Evolutionary conservation across 768 basidiomycete species (phyloP).

Genomic region (Dacryopinax primogenitus): DNA sequence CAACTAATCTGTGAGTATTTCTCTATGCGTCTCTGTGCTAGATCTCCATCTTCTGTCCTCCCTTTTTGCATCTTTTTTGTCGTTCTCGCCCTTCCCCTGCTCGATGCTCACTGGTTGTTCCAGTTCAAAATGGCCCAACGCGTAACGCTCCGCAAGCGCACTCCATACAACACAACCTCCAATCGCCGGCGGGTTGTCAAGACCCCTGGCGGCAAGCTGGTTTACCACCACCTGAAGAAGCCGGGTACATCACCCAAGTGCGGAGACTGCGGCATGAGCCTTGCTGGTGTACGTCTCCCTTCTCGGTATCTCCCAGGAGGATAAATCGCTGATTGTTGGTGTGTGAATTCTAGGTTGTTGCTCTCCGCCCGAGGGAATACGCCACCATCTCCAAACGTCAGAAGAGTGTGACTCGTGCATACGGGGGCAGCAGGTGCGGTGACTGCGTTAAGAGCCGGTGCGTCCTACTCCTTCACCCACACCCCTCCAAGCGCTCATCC

Average conservation of each 20-base stretch:
- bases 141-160: slow-evolving; percentile 97
- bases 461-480: slow-evolving; percentile 23
- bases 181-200: slow-evolving; percentile 91
- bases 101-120: too few species aligned
- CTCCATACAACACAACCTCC: slow-evolving; percentile 95
- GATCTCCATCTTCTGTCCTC: not conserved
- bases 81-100: not conserved
- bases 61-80: not conserved
- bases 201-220: slow-evolving; percentile 96
- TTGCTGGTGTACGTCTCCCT: slow-evolving; percentile 68
- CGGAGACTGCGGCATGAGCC: slow-evolving; percentile 91
- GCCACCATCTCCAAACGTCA: slow-evolving; percentile 92
- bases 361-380: slow-evolving; percentile 91
- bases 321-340: not conserved
- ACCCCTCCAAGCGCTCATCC: slow-evolving; percentile 3
- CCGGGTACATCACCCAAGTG: slow-evolving; percentile 83
- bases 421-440: slow-evolving; percentile 95
- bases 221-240: slow-evolving; percentile 98
- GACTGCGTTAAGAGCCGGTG: slow-evolving; percentile 91
- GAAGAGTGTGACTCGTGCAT: slow-evolving; percentile 92
- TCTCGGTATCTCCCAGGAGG: not conserved
- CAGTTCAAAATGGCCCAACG: slow-evolving; percentile 99
- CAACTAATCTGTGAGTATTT: not conserved
- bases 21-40: not conserved
- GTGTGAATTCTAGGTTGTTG: slow-evolving; percentile 54